Base-by-base conservation (phyloP, 345 rosid species). In the Lumnitzera littorea region DNA sequence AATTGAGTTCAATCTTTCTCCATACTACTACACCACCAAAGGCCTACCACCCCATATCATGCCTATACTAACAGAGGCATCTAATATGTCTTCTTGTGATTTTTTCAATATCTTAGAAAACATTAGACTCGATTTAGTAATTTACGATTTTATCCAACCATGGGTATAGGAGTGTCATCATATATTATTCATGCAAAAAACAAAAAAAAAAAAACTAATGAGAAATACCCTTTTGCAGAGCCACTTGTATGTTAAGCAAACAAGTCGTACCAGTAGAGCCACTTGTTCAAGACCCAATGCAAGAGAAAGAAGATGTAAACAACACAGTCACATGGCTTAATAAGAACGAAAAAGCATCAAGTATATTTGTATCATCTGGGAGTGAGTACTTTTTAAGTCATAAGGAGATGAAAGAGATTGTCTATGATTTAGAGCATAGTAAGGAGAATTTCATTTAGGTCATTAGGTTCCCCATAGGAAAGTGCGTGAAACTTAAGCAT, bases 1-100 rank as follows among this genome's bases (percentile, higher is more conserved):
- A 20, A 55, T 67, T 3, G 75, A 75, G 24, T 69, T 70, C n/a
- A 63, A 41, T 15, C 75, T 67, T 74, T 43, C 69, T 46, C 66
- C 72, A 24, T 60, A 63, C 55, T n/a, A 23, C 66, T 72, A 74
- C 64, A 74, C 75, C 56, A 67, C 75, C 11, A 74, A 70, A 23
- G 60, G 53, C 48, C 62, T 70, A 13, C 72, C 69, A 1, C 65
- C 59, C 31, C 61, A 55, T 50, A 72, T 74, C 66, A 46, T 57
- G 53, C 23, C 55, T 23, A 66, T 68, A 24, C 74, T 74, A 51
- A 48, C 23, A 31, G 23, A 48, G 15, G 61, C 75, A 61, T 61
- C 67, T 48, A 70, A 67, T 56, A 24, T 56, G 67, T 55, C 72
- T 1, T 25, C 57, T 20, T 25, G 51, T 2, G 6, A 29, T 46